These are phyloP conservation scores for Cladosporium sp. DNA, from an alignment of 2,329 filamentous ascomycete genomes.

Conservation along the genomic window DNA sequence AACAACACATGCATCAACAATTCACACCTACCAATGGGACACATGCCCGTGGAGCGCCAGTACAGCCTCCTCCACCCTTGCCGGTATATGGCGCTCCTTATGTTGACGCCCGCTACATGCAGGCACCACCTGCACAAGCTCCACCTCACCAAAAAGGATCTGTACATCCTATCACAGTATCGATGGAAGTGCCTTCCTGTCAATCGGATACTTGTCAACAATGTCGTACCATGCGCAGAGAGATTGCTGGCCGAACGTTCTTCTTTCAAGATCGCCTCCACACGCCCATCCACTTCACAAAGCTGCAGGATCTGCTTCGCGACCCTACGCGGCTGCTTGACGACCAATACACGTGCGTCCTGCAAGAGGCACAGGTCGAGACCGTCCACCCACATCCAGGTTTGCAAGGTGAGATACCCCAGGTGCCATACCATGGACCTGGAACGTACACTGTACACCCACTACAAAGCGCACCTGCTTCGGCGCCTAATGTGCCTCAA, in stretches of 20 bases:
- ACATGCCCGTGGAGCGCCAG: neutral
- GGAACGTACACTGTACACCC: neutral
- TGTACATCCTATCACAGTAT: neutral
- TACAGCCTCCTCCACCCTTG: neutral
- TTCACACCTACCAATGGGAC: neutral
- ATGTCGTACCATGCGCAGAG: neutral
- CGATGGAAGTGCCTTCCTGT: conserved; percentile 5
- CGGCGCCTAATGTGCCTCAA: neutral
- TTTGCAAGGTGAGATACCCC: neutral
- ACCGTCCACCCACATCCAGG: neutral
- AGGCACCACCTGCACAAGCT: neutral
- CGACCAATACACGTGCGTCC: neutral
- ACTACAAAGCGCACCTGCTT: neutral
- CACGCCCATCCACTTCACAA: neutral
- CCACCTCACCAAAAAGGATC: neutral
- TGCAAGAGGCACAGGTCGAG: neutral
- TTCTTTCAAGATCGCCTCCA: neutral
- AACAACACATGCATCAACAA: neutral
- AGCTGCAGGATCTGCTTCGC: neutral
- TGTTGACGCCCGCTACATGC: neutral
- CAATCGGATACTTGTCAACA: neutral
- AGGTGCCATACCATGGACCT: neutral
- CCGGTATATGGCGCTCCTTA: neutral
- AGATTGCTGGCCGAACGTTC: neutral
- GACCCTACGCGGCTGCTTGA: neutral